Evolutionary conservation across 371 early-diverging fungal genomes (phyloP), one percentile per base, ranked within the genome.

Genomic region (Mortierella sp.): DNA sequence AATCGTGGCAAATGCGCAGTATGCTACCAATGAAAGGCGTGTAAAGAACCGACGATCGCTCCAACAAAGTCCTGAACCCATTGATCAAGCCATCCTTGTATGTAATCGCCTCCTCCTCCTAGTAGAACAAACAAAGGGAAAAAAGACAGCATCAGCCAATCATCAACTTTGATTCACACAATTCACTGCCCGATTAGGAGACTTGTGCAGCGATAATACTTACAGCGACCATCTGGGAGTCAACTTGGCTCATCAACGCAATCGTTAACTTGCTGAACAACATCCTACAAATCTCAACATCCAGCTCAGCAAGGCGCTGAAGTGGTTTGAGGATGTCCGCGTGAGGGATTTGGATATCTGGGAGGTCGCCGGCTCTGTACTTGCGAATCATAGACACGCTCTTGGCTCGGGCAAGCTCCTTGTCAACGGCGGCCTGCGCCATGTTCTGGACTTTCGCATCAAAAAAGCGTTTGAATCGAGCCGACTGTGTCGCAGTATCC

Each of bases 351-450:
- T 94, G 92, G 57, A 96, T 93, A 85, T 96, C 96, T 0, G 96
- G 96, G 11, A 95, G 88, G 61, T 95, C 95, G 1, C 96, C 95
- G 48, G 89, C 86, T 50, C 95, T 88, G 80, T 96, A 96, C 40
- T 89, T 89, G 24, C 96, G 90, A 53, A 88, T 89, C 71, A 95
- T 83, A 0, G 88, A 79, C 0, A 95, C 94, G 16, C 89, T 87
- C 79, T 90, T 89, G 0, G 90, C 88, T 16, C 89, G 85, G 5
- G 91, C 90, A 59, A 91, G 89, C 72, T 92, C 91, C 64, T 89
- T 79, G 48, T 82, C 75, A 0, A 57, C 67, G 2, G 71, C 69
- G 0, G 61, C 61, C 14, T 57, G 79, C 13, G 72, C 44, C 53
- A 43, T 46, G 24, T 24, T 71, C 51, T 77, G 79, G 26, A 72